Evolutionary conservation across 2,329 filamentous ascomycete species (phyloP).

Genomic region (Diaporthe nobilis): DNA sequence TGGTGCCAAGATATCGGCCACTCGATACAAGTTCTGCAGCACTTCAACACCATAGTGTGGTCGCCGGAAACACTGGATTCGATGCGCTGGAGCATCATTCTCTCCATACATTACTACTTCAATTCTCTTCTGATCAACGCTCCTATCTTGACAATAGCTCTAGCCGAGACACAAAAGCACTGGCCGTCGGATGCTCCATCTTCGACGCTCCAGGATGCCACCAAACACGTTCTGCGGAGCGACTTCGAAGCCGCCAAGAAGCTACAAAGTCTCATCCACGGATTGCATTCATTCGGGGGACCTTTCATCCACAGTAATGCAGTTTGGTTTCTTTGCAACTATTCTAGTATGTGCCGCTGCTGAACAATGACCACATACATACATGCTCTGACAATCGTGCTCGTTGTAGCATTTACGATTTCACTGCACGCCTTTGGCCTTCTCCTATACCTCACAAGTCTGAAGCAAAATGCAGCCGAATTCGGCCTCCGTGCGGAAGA

Average conservation of each 20-base stretch:
- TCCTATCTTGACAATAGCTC: background rate
- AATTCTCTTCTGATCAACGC: background rate
- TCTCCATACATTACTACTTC: conserved; percentile 2
- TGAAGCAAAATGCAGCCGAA: background rate
- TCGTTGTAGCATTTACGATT: background rate
- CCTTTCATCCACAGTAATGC: background rate
- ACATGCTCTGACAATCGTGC: background rate
- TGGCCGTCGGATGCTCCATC: background rate
- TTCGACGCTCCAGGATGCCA: background rate
- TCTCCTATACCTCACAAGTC: background rate
- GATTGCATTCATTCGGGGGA: background rate
- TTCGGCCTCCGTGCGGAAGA: background rate
- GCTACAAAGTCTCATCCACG: background rate
- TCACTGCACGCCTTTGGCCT: conserved; percentile 15
- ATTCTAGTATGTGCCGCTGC: background rate
- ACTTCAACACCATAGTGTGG: background rate
- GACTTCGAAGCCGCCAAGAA: background rate
- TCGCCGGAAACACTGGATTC: background rate
- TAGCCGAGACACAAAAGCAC: background rate
- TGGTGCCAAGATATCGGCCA: background rate
- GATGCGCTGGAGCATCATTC: conserved; percentile 4
- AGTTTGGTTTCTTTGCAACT: conserved; percentile 11
- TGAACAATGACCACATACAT: background rate
- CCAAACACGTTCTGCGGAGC: background rate
- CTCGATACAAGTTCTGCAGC: background rate